Evolutionary conservation across 2,329 filamentous ascomycete genomes (phyloP).

Genomic region (Cladosporium sp.): DNA sequence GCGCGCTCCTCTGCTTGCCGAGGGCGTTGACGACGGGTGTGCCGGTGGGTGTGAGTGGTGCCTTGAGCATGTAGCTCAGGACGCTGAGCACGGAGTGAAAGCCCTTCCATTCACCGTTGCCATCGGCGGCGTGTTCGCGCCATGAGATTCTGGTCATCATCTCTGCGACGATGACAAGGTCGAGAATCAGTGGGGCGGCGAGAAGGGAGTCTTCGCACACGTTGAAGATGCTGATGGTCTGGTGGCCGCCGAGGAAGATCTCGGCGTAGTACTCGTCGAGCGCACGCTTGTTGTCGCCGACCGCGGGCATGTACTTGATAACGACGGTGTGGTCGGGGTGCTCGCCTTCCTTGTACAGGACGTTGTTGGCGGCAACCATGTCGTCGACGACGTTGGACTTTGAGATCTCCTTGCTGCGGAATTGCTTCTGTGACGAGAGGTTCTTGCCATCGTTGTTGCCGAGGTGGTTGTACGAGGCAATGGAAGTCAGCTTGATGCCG

Average conservation of each 20-base stretch:
- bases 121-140: slow-evolving; percentile 55
- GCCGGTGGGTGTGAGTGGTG: slow-evolving; percentile 88
- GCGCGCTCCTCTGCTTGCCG: slow-evolving; percentile 88
- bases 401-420: slow-evolving; percentile 99
- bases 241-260: slow-evolving; percentile 98
- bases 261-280: slow-evolving; percentile 99
- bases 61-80: slow-evolving; percentile 98
- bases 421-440: slow-evolving; percentile 94
- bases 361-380: slow-evolving; percentile 94
- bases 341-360: slow-evolving; percentile 88
- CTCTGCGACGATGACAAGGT: slow-evolving; percentile 88
- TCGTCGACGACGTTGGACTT: slow-evolving; percentile 99
- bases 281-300: slow-evolving; percentile 98
- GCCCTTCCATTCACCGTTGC: slow-evolving; percentile 73
- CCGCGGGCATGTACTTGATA: slow-evolving; percentile 99
- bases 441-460: slow-evolving; percentile 99
- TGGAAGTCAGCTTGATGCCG: slow-evolving; percentile 97
- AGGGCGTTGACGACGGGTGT: slow-evolving; percentile 95
- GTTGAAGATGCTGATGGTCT: slow-evolving; percentile 98
- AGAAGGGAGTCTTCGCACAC: slow-evolving; percentile 98
- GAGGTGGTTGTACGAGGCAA: slow-evolving; percentile 98
- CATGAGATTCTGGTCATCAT: slow-evolving; percentile 99
- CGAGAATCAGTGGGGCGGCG: slow-evolving; percentile 94
- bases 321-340: slow-evolving; percentile 98
- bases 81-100: slow-evolving; percentile 98